Base-by-base conservation (phyloP, 148 eudicot genomes). In the Amaranthus hypochondriacus region DNA sequence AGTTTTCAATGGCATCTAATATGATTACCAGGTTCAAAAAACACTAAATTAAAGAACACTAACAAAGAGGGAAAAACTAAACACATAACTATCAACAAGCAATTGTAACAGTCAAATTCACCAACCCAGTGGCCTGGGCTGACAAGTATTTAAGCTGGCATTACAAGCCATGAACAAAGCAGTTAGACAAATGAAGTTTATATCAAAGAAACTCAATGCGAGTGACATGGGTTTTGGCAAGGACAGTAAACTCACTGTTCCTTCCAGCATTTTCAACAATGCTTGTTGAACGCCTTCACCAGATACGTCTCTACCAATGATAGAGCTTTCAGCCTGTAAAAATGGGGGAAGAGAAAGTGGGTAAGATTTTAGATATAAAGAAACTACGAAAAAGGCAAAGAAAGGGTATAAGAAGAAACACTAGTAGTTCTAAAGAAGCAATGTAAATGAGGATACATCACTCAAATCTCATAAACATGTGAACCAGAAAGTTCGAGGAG, bases 271-370 rank as follows among this genome's bases (percentile, higher is more conserved):
- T 81, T 95, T 95, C 69, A 95, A 83, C 69, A 95, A 85, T 68
- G 99, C 99, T 79, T 95, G 99, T 83, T 95, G 99, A 73, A 95
- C 99, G 78, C 99, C 99, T 81, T 95, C 99, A 48, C 99, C 99
- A 14, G 99, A 92, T 52, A 95, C 99, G 83, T 95, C 99, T 84
- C 99, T 89, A 81, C 99, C 93, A 76, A 95, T 87, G 72, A 90
- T 95, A 51, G 93, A 83, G 84, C 96, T 92, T 80, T 94, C 97
- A 57, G 94, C 87, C 99, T 95, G 85, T 48, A 14, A 39, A 71
- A 13, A 47, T 10, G 52, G 46, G 54, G 9, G 7, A 39, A 52
- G 14, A 76, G 49, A 48, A 50, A 12, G 51, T 50, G 51, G 21
- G 59, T 2, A 52, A 72, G 4, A 6, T 43, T 60, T 67, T 21